Base-by-base conservation (phyloP, 179 eudicot genomes). In the Corrigiola litoralis region DNA sequence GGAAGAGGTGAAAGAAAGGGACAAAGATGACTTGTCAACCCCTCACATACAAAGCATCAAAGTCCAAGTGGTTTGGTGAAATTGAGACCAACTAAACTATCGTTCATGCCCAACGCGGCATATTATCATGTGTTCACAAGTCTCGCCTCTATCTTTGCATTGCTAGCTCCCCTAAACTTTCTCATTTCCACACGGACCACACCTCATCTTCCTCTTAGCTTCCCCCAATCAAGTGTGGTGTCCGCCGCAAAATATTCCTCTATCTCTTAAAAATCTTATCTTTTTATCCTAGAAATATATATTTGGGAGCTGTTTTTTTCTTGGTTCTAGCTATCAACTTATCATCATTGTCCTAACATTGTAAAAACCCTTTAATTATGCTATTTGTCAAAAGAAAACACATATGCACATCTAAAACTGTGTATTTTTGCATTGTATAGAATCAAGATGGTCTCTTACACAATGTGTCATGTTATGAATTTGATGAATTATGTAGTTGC, bases 51-150 rank as follows among this genome's bases (percentile, higher is more conserved):
- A 24, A 23, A 18, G 21, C 16, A 27, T 21, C 27, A 27, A 68
- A 58, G 59, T 68, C 72, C 4, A 58, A 17, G 38, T 8, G 28
- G 48, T 42, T 68, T 27, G 72, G 72, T 68, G 59, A 37, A 59
- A n/a, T 38, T 28, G 29, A 60, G 33, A 58, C 64, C 71, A 66
- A 66, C 46, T 23, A 34, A 34, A 27, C 41, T 16, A 7, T 51
- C 2, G 12, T 21, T 29, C 29, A n/a, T n/a, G n/a, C n/a, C n/a
- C n/a, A 31, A 66, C 70, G 41, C 54, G 70, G 70, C 63, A 13
- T 41, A 16, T 9, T 52, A 38, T 38, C 37, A 52, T 52, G 36
- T 28, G 50, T 51, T 38, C 60, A 38, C 60, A 65, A 52, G n/a
- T n/a, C n/a, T n/a, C n/a, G n/a, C n/a, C n/a, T n/a, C n/a, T n/a